Percentiles rank a stretch among this genome's conserved stretches.
phyloP scores from a whole-genome alignment of 2,329 filamentous ascomycete species.

The Thielaviopsis ethacetica region DNA sequence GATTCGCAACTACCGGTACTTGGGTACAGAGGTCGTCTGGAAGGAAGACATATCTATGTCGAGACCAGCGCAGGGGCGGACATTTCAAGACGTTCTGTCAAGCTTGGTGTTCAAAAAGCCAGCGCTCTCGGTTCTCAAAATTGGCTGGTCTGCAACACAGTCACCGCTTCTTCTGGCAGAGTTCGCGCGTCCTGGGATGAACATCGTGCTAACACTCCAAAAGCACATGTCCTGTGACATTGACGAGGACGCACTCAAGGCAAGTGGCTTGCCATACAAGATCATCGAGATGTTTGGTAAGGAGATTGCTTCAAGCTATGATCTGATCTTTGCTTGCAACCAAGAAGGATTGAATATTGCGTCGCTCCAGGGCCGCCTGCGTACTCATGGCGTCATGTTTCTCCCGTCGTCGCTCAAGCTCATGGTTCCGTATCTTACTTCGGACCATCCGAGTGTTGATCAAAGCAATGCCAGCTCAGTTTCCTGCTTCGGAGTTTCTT shows the following conservation, averaged over 20 bases:
- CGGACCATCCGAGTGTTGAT: constrained; percentile 1
- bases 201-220: neutral
- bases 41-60: constrained; percentile 21
- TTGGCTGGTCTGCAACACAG: constrained; percentile 16
- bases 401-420: neutral
- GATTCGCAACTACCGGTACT: constrained; percentile 30
- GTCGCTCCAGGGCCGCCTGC: neutral
- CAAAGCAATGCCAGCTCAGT: neutral
- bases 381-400: constrained; percentile 2
- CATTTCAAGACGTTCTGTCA: constrained; percentile 17
- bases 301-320: neutral
- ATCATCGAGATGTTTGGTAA: constrained; percentile 1
- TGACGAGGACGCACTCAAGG: neutral
- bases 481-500: neutral
- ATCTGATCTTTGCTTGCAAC: constrained; percentile 1
- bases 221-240: neutral
- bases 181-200: neutral
- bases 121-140: constrained; percentile 23
- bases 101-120: constrained; percentile 25
- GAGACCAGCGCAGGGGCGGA: constrained; percentile 1
- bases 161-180: neutral
- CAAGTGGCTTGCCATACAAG: neutral
- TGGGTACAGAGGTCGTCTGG: constrained; percentile 35
- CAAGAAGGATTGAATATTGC: constrained; percentile 5
- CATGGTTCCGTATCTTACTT: neutral